These are phyloP conservation scores for Rosa hybrid DNA, from an alignment of 331 rosid species.

Conservation along the genomic window DNA sequence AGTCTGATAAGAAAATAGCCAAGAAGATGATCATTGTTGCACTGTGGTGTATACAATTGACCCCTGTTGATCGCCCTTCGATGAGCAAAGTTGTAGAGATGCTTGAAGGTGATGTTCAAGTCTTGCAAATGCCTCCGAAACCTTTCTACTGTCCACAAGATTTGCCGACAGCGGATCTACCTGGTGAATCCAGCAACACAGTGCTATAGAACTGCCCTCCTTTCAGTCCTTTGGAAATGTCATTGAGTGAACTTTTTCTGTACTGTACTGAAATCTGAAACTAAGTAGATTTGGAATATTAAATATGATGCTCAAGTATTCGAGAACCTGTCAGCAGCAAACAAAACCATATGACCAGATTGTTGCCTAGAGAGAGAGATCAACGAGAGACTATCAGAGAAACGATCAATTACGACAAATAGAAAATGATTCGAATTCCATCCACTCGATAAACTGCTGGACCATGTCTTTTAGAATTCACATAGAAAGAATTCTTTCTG, in stretches of 20 bases:
- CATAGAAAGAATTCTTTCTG: too few species aligned
- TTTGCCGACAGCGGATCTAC: background rate
- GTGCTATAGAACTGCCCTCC: background rate
- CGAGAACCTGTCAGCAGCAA: too few species aligned
- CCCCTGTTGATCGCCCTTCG: background rate
- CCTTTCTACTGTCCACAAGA: slow-evolving; percentile 16
- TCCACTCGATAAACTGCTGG: too few species aligned
- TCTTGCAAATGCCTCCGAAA: slow-evolving; percentile 16
- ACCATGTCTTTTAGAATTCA: too few species aligned
- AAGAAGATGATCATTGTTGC: slow-evolving; percentile 23
- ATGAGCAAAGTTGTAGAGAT: slow-evolving; percentile 18
- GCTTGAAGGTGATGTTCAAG: slow-evolving; percentile 22
- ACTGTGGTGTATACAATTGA: slow-evolving; percentile 17
- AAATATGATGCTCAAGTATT: too few species aligned
- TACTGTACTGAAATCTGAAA: too few species aligned
- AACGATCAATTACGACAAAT: too few species aligned
- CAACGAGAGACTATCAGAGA: too few species aligned
- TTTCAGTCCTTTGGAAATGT: background rate
- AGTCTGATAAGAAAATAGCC: slow-evolving; percentile 8
- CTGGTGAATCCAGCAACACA: background rate
- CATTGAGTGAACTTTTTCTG: background rate
- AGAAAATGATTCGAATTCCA: too few species aligned
- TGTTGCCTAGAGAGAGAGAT: too few species aligned
- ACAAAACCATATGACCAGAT: too few species aligned
- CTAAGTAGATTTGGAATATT: too few species aligned